Conservation (phyloP, 768 basidiomycete genomes). For the Leccinum variicolor region DNA sequence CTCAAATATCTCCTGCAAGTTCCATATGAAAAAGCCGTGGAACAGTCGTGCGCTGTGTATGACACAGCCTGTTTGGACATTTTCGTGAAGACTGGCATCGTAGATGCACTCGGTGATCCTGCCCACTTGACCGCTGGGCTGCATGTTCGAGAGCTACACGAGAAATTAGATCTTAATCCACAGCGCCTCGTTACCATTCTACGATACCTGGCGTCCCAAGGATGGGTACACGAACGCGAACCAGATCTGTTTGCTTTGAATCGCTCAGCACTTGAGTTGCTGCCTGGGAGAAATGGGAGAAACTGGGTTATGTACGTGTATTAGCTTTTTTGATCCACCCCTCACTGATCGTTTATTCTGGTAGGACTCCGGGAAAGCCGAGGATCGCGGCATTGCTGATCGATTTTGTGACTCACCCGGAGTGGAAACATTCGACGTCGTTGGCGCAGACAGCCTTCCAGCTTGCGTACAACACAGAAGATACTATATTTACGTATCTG, state of each 20-base stretch:
- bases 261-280: neutral
- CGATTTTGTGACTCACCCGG: conserved; percentile 2
- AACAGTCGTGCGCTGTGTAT: neutral
- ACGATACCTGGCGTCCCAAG: neutral
- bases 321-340: neutral
- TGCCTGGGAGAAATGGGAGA: neutral
- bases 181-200: neutral
- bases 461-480: neutral
- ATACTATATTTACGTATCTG: neutral
- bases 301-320: neutral
- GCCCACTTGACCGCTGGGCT: neutral
- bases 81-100: neutral
- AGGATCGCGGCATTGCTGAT: neutral
- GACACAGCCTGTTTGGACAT: conserved; percentile 1
- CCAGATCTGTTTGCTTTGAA: neutral
- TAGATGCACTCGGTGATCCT: neutral
- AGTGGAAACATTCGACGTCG: conserved; percentile 4
- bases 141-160: neutral
- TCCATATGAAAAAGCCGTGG: conserved; percentile 1
- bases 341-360: neutral
- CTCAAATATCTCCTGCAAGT: conserved; percentile 5
- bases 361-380: conserved; percentile 3
- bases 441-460: conserved; percentile 1
- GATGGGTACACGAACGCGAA: conserved; percentile 3
- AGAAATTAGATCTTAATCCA: neutral